Evolutionary conservation across 805 yeast genomes (phyloP).

Genomic region (Wickerhamomyces ciferrii): DNA sequence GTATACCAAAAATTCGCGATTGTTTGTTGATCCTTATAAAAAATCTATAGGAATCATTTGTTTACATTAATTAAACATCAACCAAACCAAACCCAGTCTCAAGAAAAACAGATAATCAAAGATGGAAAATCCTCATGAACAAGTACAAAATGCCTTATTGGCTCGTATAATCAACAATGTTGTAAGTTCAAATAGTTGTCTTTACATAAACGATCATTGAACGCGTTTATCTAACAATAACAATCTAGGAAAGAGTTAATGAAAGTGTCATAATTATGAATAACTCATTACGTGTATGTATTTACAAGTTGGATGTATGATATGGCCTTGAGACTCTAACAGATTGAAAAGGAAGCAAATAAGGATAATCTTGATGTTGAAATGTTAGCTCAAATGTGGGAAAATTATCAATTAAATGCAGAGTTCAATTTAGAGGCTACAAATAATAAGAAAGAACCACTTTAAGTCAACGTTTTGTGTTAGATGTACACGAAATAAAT

Average conservation of each 20-base stretch:
- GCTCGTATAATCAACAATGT: slow-evolving; percentile 74
- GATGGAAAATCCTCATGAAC: slow-evolving; percentile 84
- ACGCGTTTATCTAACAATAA: slow-evolving; percentile 1
- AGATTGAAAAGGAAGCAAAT: slow-evolving; percentile 41
- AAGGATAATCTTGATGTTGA: slow-evolving; percentile 65
- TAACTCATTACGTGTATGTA: slow-evolving; percentile 42
- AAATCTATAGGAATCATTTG: too few relatives aligned
- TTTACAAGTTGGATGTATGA: too few relatives aligned
- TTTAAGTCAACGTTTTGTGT: slow-evolving; percentile 15
- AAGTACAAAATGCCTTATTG: slow-evolving; percentile 68
- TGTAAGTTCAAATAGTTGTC: slow-evolving; percentile 42
- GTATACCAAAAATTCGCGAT: too few relatives aligned
- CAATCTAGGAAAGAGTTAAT: slow-evolving; percentile 56
- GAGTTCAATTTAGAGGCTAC: slow-evolving; percentile 67
- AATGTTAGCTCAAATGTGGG: slow-evolving; percentile 73
- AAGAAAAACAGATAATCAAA: too few relatives aligned
- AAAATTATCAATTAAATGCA: slow-evolving; percentile 64
- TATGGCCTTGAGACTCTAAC: too few relatives aligned
- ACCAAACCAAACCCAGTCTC: too few relatives aligned
- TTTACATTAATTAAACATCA: background rate
- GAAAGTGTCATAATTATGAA: slow-evolving; percentile 65
- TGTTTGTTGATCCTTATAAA: too few relatives aligned
- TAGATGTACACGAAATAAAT: too few relatives aligned
- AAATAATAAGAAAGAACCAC: slow-evolving; percentile 52
- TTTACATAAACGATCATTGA: background rate